Base-by-base conservation (phyloP, 2,329 filamentous ascomycete species). In the Acarospora socialis region DNA sequence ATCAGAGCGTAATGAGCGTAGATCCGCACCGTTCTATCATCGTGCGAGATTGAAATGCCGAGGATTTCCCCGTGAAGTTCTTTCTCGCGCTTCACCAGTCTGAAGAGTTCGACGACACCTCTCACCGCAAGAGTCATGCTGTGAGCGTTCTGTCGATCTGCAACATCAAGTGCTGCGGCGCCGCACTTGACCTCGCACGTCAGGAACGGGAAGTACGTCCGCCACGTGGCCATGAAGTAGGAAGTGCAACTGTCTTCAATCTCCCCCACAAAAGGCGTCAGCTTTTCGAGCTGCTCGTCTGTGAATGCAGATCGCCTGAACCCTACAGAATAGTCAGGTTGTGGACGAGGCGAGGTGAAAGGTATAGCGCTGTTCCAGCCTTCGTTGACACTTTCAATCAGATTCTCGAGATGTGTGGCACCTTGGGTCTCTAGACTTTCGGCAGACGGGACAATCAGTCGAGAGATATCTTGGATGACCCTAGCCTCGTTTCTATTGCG, bases 251-350 rank as follows among this genome's bases (percentile, higher is more conserved):
- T n/a, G 17, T 32, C 26, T 34, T 24, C 32, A 47, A 46, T 20
- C 20, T 59, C 42, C 32, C 53, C 50, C 30, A 60, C 41, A 27
- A 56, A 57, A 5, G 54, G 53, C 5, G 44, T 35, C 5, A 68
- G 42, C 46, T 56, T 65, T 9, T 44, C 23, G 4, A 61, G 51
- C 42, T 65, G 59, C 6, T 56, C 47, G 0, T 54, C 32, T 2
- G 52, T 63, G 36, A 68, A 67, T 32, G 56, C 57, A 4, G 50
- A 40, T 12, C 41, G 33, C 28, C 41, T 43, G 36, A 53, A 52
- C 32, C 52, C 50, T 7, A 53, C 43, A 16, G 48, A 30, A 33
- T 47, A 55, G 38, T 56, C 49, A 9, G 52, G 53, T 39, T 56
- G 47, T 22, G 51, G 53, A 30, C 44, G 39, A 22, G 51, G 31